phyloP scores from a whole-genome alignment of 2,329 filamentous ascomycete genomes.

The Diaporthe australafricana region DNA sequence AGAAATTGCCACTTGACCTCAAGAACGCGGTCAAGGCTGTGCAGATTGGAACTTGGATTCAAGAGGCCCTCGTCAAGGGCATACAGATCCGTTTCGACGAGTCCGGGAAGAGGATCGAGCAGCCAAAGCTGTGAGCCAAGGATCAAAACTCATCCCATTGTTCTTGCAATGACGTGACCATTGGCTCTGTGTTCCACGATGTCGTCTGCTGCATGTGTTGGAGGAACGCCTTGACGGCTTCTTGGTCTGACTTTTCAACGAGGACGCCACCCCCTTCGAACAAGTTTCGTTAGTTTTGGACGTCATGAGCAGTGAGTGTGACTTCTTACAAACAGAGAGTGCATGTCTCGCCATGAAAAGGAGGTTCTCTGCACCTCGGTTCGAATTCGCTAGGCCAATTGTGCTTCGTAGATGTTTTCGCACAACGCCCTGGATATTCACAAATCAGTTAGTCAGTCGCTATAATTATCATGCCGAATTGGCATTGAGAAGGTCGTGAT shows the following conservation, averaged over 20 bases:
- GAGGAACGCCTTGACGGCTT: slow-evolving; percentile 4
- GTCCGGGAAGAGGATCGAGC: slow-evolving; percentile 26
- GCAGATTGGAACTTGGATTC: slow-evolving; percentile 30
- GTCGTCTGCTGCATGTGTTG: slow-evolving; percentile 11
- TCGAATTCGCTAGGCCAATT: slow-evolving; percentile 7
- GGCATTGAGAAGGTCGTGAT: too few relatives aligned
- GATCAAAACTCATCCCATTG: slow-evolving; percentile 3
- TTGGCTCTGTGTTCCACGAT: slow-evolving; percentile 13
- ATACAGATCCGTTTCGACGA: slow-evolving; percentile 33
- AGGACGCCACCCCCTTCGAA: not conserved
- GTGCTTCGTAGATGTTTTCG: not conserved
- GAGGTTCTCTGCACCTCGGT: not conserved
- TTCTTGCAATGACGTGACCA: not conserved
- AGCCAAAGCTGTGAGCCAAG: slow-evolving; percentile 11
- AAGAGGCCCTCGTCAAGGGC: slow-evolving; percentile 32
- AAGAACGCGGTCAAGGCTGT: slow-evolving; percentile 31
- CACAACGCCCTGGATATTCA: not conserved
- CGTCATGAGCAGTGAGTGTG: fast-evolving
- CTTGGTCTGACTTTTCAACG: not conserved
- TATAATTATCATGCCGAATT: too few relatives aligned
- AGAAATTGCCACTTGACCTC: slow-evolving; percentile 26
- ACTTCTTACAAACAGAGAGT: not conserved
- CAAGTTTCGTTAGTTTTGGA: not conserved
- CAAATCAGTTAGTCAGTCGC: not conserved
- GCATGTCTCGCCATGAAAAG: slow-evolving; percentile 9